Percentiles rank a stretch among this genome's conserved stretches.
phyloP scores from a whole-genome alignment of 2,329 filamentous ascomycete genomes.

The Hymenoscyphus repandus region DNA sequence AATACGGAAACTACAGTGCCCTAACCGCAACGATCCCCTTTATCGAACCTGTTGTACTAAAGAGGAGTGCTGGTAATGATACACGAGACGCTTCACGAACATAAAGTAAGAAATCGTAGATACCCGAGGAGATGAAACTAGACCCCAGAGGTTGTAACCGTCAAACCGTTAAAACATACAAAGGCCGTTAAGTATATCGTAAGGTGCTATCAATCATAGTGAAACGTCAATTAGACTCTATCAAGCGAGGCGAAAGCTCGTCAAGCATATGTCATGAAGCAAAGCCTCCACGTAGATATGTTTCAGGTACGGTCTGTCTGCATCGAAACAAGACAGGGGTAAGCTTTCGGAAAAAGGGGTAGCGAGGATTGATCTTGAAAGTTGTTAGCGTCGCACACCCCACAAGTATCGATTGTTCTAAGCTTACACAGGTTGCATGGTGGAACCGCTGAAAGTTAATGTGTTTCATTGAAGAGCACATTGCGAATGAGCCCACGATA shows the following conservation, averaged over 20 bases:
- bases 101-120: background rate
- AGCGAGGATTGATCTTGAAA: background rate
- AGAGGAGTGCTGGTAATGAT: conserved; percentile 5
- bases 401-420: background rate
- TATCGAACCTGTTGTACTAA: background rate
- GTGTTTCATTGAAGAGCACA: conserved; percentile 17
- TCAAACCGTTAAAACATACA: background rate
- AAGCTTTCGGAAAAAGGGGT: background rate
- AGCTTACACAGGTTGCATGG: background rate
- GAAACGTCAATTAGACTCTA: too few relatives aligned
- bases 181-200: too few relatives aligned
- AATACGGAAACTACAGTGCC: background rate
- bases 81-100: background rate
- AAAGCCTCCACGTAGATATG: background rate
- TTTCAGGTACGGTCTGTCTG: background rate
- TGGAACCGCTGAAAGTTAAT: conserved; percentile 4
- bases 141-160: background rate
- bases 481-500: conserved; percentile 17
- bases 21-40: conserved; percentile 1
- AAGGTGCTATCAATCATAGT: too few relatives aligned
- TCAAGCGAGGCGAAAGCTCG: background rate
- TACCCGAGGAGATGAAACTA: background rate
- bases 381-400: background rate
- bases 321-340: background rate
- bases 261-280: background rate